These are phyloP conservation scores for Fusarium tuaranense DNA, from an alignment of 2,329 filamentous ascomycete species.

Conservation along the genomic window DNA sequence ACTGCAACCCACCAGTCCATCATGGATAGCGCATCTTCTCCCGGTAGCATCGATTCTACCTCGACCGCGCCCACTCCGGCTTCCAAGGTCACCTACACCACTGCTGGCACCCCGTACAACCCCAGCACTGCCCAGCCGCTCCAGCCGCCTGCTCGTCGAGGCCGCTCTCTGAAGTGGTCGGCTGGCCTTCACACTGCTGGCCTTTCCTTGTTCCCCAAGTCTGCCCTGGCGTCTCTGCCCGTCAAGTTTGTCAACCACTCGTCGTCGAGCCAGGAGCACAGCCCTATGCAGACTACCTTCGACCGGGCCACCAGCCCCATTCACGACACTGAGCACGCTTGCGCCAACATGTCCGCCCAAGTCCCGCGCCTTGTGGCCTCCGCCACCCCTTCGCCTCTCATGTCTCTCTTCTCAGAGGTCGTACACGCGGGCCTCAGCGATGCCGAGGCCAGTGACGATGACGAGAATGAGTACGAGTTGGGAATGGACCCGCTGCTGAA, in stretches of 20 bases:
- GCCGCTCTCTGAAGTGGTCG: conserved; percentile 58
- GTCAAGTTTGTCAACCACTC: conserved; percentile 41
- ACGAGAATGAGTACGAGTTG: conserved; percentile 47
- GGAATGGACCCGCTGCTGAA: conserved; percentile 50
- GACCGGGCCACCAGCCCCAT: conserved; percentile 62
- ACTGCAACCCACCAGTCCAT: conserved; percentile 35
- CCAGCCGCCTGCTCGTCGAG: conserved; percentile 64
- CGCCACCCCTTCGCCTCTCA: conserved; percentile 37
- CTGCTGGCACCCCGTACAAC: conserved; percentile 68
- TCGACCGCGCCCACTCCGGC: conserved; percentile 38
- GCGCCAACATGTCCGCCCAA: conserved; percentile 43
- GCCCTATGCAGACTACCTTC: conserved; percentile 66
- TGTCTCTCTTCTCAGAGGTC: conserved; percentile 31
- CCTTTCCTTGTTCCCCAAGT: conserved; percentile 52
- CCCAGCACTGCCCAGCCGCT: conserved; percentile 59
- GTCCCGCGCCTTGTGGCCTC: conserved; percentile 45
- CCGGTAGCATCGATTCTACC: conserved; percentile 36
- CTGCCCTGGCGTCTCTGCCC: conserved; percentile 51
- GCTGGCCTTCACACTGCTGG: conserved; percentile 45
- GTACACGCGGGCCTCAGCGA: conserved; percentile 31
- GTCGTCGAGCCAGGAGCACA: conserved; percentile 54
- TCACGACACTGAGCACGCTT: conserved; percentile 41
- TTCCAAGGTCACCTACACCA: conserved; percentile 61
- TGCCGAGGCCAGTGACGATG: conserved; percentile 43
- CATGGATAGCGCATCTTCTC: conserved; percentile 49